A percentile compares a stretch with the other conserved stretches of the same genome.
Conservation (phyloP, 345 rosid species). For the Dipteronia dyeriana region DNA sequence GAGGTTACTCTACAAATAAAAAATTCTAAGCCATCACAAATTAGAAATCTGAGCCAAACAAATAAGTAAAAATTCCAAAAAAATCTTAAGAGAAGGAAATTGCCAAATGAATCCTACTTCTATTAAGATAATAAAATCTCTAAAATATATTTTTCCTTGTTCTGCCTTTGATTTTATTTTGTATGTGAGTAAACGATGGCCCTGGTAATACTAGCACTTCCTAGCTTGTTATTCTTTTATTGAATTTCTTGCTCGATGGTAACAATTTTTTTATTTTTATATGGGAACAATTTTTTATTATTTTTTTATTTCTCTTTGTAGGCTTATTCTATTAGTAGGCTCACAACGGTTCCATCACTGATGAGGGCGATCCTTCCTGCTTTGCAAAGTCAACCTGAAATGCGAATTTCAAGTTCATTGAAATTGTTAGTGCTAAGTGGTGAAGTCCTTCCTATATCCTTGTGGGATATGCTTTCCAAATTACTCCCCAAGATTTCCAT, state of each 20-base stretch:
- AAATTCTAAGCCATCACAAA: background rate
- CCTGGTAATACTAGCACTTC: conserved; percentile 6
- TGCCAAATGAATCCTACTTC: background rate
- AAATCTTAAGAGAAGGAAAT: background rate
- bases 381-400: conserved; percentile 46
- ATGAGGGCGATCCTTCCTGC: conserved; percentile 72
- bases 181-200: background rate
- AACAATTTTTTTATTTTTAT: background rate
- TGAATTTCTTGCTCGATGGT: conserved; percentile 5
- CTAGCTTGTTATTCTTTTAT: background rate
- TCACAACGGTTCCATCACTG: conserved; percentile 81
- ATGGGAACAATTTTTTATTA: too few relatives aligned
- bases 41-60: background rate
- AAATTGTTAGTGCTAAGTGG: conserved; percentile 85
- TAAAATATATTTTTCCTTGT: background rate
- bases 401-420: conserved; percentile 50
- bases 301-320: conserved; percentile 24
- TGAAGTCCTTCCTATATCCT: conserved; percentile 71
- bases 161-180: background rate
- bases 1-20: background rate
- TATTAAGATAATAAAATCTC: background rate
- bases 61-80: background rate
- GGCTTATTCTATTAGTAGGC: conserved; percentile 80
- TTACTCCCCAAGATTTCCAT: conserved; percentile 68
- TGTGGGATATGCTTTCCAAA: conserved; percentile 70